Evolutionary conservation across 2,329 filamentous ascomycete species (phyloP).

Genomic region (Coniochaeta sp.): DNA sequence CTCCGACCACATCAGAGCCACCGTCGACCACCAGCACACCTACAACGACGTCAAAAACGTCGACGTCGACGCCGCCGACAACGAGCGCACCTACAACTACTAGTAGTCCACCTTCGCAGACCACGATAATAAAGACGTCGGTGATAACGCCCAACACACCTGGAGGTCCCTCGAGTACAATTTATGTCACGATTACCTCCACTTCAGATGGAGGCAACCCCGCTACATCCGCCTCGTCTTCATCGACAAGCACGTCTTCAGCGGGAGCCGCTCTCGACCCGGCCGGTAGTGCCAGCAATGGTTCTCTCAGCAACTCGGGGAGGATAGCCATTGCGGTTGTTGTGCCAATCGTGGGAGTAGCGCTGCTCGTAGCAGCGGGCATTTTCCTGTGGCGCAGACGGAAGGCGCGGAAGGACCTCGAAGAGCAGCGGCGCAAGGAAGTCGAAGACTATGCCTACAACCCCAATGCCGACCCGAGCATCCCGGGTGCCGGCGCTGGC

Average conservation of each 20-base stretch:
- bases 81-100: not conserved
- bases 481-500: slow-evolving; percentile 37
- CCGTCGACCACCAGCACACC: slow-evolving; percentile 10
- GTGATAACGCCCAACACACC: not conserved
- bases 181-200: slow-evolving; percentile 10
- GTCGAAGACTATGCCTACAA: slow-evolving; percentile 97
- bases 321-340: slow-evolving; percentile 91
- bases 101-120: not conserved
- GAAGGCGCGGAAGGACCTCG: slow-evolving; percentile 75
- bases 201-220: slow-evolving; percentile 10
- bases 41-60: not conserved
- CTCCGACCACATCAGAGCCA: slow-evolving; percentile 8
- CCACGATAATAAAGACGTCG: not conserved
- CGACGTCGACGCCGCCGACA: slow-evolving; percentile 3
- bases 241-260: slow-evolving; percentile 14
- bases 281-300: slow-evolving; percentile 20
- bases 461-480: slow-evolving; percentile 87
- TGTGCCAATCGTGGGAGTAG: slow-evolving; percentile 84
- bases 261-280: slow-evolving; percentile 18
- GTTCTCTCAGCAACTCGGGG: slow-evolving; percentile 51
- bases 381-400: slow-evolving; percentile 85
- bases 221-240: slow-evolving; percentile 18
- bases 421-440: slow-evolving; percentile 88
- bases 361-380: slow-evolving; percentile 66
- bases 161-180: slow-evolving; percentile 7